Evolutionary conservation across 2,329 filamentous ascomycete genomes (phyloP), one percentile per base, ranked within the genome.

Genomic region (Torrubiella hemipterigena): DNA sequence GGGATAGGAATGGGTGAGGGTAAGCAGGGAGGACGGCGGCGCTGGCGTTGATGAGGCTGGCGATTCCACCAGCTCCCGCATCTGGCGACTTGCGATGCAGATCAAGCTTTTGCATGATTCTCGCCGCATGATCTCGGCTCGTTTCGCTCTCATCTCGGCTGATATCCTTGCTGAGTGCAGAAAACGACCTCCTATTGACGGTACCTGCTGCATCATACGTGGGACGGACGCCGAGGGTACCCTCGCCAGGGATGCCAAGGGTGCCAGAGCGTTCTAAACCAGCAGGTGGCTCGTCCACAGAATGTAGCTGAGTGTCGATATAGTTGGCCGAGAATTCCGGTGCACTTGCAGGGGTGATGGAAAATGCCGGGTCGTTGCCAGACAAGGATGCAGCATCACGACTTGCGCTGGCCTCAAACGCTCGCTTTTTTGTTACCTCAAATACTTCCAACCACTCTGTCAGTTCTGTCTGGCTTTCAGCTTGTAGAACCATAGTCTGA

Each of bases 391-490:
- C 58, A 33, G 51, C 62, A 29, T 65, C 65, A 30, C 66, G 59
- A 19, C 63, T 65, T 41, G 75, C 69, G 46, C 65, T 79, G 12
- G 68, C 79, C 50, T 96, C 84, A 29, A 98, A 73, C 1, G 89
- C 89, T 49, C 81, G 85, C 44, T 87, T 84, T 59, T 98, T 98
- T 32, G 89, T 87, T 12, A 87, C 74, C 44, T 98, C 89, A 45
- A 98, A 95, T 0, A 89, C 78, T 41, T 83, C 76, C 33, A 98
- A 76, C 91, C 91, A 98, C 46, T 93, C 83, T 36, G 82, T 86
- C n/a, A 98, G 69, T 50, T 96, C 84, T 30, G 63, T 65, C 51
- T 98, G 91, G 0, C 85, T 94, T 52, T 98, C 91, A 5, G 89
- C 83, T 57, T 98, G 91, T 4, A 98, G 65, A 36, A 95, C 63